Conservation (phyloP, 225 moss, liverwort and hornwort genomes). For the Thuidium tamariscinum region DNA sequence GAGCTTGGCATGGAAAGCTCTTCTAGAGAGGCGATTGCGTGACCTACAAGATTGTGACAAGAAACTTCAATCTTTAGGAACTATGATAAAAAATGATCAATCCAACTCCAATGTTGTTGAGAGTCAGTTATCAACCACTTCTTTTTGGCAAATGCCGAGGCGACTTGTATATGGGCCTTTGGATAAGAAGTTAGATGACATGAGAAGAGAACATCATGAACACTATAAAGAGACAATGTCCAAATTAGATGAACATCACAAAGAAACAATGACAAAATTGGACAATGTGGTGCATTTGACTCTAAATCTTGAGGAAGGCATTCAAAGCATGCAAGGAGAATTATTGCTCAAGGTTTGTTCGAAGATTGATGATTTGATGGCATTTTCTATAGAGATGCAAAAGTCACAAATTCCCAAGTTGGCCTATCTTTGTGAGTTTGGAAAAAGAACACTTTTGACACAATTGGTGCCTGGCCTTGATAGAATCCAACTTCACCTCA, state of each 20-base stretch:
- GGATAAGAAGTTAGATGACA: background rate
- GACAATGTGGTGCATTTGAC: background rate
- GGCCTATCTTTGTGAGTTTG: background rate
- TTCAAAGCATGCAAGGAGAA: background rate
- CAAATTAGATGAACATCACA: no score
- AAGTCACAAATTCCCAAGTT: background rate
- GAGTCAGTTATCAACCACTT: accelerated
- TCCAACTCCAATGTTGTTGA: background rate
- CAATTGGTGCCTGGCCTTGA: no score
- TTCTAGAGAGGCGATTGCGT: background rate
- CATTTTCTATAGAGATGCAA: background rate
- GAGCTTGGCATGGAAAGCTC: background rate
- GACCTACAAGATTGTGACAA: background rate
- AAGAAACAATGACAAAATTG: no score
- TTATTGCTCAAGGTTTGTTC: background rate
- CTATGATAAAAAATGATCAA: no score
- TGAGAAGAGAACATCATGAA: background rate
- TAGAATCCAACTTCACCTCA: no score
- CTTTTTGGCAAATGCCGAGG: background rate
- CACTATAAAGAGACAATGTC: no score
- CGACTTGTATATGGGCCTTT: background rate
- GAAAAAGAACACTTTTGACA: background rate
- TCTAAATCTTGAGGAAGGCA: background rate
- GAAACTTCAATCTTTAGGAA: background rate
- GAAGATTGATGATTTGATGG: background rate